These are phyloP conservation scores for Penicillium silybi DNA, from an alignment of 495 filamentous ascomycete genomes.

Conservation along the genomic window DNA sequence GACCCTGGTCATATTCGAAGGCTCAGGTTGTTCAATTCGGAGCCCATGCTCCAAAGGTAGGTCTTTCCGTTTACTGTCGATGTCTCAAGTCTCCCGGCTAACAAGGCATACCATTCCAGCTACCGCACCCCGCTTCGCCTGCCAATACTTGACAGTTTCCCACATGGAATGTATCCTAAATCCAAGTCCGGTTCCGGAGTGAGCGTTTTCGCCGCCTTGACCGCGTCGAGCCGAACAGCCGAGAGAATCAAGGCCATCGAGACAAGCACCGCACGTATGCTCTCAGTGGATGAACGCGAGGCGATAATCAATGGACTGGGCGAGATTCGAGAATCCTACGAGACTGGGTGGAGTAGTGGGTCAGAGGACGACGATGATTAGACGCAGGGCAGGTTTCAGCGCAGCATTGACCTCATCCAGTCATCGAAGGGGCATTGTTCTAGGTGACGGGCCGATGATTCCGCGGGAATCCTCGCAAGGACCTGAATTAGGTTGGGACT, in stretches of 20 bases:
- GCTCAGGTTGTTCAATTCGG: conserved; percentile 33
- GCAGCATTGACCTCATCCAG: neutral
- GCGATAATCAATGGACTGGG: conserved; percentile 75
- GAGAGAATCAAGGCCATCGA: conserved; percentile 64
- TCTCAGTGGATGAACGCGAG: conserved; percentile 77
- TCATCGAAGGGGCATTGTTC: neutral
- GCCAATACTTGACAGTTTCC: conserved; percentile 78
- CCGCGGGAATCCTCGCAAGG: neutral
- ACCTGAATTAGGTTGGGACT: neutral
- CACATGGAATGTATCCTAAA: conserved; percentile 57
- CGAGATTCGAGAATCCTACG: conserved; percentile 81
- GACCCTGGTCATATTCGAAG: conserved; percentile 34
- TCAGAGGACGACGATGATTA: conserved; percentile 77
- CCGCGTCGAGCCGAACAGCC: conserved; percentile 68
- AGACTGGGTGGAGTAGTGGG: conserved; percentile 85
- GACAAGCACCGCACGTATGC: conserved; percentile 50
- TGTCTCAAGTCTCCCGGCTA: conserved; percentile 1
- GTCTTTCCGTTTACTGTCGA: neutral
- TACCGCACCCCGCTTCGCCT: conserved; percentile 59
- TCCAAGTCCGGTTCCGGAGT: conserved; percentile 39
- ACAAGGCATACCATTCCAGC: conserved; percentile 25
- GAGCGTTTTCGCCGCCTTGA: conserved; percentile 61
- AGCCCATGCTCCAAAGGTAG: conserved; percentile 60
- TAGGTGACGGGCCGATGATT: neutral
- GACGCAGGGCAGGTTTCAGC: neutral